phyloP scores from a whole-genome alignment of 2,329 filamentous ascomycete genomes.

The Clathrospora elynae region DNA sequence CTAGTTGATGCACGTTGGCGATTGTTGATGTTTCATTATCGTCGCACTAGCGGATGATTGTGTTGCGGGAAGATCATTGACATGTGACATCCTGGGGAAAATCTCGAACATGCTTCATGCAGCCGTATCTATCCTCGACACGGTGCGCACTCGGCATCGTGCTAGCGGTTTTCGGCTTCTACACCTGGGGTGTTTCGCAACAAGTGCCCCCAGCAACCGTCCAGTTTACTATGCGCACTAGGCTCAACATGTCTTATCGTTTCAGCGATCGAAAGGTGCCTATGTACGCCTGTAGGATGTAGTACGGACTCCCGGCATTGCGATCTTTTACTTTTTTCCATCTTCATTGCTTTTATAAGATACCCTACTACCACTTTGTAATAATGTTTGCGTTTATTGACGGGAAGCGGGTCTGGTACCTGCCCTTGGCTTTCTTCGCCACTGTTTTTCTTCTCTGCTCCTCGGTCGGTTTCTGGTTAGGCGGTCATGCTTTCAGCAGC shows the following conservation, averaged over 20 bases:
- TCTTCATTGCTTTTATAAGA: conserved; percentile 12
- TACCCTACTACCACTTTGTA: conserved; percentile 16
- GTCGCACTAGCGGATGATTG: too few species aligned
- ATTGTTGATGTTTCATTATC: too few species aligned
- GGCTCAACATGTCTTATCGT: background rate
- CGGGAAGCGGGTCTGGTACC: conserved; percentile 33
- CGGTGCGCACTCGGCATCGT: too few species aligned
- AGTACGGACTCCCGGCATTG: too few species aligned
- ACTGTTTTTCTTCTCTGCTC: conserved; percentile 25
- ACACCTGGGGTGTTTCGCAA: conserved; percentile 1
- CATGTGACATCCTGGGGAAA: too few species aligned
- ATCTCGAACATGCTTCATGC: too few species aligned
- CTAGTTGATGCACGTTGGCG: too few species aligned
- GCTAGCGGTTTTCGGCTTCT: too few species aligned
- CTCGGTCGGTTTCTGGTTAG: conserved; percentile 22
- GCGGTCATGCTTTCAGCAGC: conserved; percentile 7
- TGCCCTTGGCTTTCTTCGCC: conserved; percentile 22
- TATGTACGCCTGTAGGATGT: too few species aligned
- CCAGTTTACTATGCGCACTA: conserved; percentile 13
- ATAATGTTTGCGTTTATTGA: conserved; percentile 38
- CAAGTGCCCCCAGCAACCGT: too few species aligned
- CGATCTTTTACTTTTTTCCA: conserved; percentile 1
- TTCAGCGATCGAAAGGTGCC: background rate
- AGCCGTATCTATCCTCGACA: too few species aligned
- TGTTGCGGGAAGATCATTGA: too few species aligned